Base-by-base conservation (phyloP, 2,329 filamentous ascomycete species). In the Colletotrichum simmondsii region DNA sequence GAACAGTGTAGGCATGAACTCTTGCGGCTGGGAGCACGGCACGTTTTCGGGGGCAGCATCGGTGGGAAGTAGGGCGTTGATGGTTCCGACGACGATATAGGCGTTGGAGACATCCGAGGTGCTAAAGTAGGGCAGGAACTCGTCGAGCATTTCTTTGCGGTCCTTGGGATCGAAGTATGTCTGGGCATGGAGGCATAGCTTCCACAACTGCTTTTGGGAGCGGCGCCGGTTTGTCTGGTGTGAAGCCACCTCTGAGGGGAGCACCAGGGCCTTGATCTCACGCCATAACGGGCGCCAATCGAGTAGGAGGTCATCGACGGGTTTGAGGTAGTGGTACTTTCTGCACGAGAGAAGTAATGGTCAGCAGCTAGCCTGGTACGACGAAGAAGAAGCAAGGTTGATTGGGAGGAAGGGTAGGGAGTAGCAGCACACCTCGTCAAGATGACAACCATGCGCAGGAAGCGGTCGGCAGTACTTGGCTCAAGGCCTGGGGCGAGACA, bases 261-360 rank as follows among this genome's bases (percentile, higher is more conserved):
- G 85, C 16, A 98, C 94, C 80, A 98, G 92, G 56, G 92, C 89
- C 85, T 98, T 98, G 77, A 98, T 87, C 81, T 98, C 96, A 78
- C 95, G 93, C 90, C 94, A 99, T 35, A 99, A 86, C 8, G 95
- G 96, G 77, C 91, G 91, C 97, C 97, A 99, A 81, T 99, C 96
- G 73, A 99, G 89, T 14, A 90, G 88, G n/a, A 99, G 87, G 79
- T 99, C 97, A 76, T 95, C 94, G 70, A 93, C 92, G 1, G 96
- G 95, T 76, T 94, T 95, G 42, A 99, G 89, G 82, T 98, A 98
- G 84, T 98, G 96, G 81, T 97, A 98, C 80, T 96, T 95, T 84
- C 95, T 97, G 76, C 30, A 74, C 81, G 78, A 7, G 61, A 35
- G 16, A 22, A 32, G 63, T 30, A 35, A 35, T 62, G 28, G 42